These are phyloP conservation scores for Cylindrotheca closterium DNA, from an alignment of 108 stramenopile species.

Conservation along the genomic window DNA sequence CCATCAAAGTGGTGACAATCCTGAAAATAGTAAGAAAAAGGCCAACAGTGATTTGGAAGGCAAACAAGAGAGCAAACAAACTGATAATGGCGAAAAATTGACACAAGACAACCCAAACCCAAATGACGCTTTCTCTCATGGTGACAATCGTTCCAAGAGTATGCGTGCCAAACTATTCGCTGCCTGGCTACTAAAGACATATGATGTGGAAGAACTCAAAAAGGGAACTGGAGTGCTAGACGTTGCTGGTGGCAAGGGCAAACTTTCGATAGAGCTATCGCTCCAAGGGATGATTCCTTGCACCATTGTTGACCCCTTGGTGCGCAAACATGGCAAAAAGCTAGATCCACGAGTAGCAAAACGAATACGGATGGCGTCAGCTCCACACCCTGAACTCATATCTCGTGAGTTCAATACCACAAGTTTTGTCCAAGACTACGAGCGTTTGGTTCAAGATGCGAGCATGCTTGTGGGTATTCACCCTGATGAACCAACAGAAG, in stretches of 20 bases:
- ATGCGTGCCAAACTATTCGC: conserved; percentile 62
- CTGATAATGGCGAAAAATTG: neutral
- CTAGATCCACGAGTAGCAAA: conserved; percentile 26
- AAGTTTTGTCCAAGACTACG: conserved; percentile 15
- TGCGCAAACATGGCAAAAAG: conserved; percentile 48
- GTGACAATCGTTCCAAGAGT: conserved; percentile 49
- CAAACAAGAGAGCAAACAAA: conserved; percentile 1
- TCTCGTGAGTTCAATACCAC: conserved; percentile 22
- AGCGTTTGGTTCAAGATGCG: conserved; percentile 12
- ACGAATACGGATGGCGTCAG: conserved; percentile 27
- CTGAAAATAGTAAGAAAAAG: neutral
- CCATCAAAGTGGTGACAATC: neutral
- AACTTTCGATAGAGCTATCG: conserved; percentile 59
- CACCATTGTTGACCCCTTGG: conserved; percentile 64
- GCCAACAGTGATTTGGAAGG: neutral
- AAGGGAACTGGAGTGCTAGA: conserved; percentile 39
- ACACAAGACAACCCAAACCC: conserved; percentile 3
- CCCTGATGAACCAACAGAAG: conserved; percentile 73
- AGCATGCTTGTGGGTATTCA: conserved; percentile 61
- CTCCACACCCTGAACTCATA: conserved; percentile 16
- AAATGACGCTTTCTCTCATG: conserved; percentile 37
- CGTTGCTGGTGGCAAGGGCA: conserved; percentile 75
- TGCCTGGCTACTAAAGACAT: conserved; percentile 50
- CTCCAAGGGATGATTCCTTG: conserved; percentile 47
- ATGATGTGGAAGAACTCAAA: conserved; percentile 15